Evolutionary conservation across 345 rosid genomes (phyloP), one percentile per base, ranked within the genome.

Genomic region (Raphanus sativus): DNA sequence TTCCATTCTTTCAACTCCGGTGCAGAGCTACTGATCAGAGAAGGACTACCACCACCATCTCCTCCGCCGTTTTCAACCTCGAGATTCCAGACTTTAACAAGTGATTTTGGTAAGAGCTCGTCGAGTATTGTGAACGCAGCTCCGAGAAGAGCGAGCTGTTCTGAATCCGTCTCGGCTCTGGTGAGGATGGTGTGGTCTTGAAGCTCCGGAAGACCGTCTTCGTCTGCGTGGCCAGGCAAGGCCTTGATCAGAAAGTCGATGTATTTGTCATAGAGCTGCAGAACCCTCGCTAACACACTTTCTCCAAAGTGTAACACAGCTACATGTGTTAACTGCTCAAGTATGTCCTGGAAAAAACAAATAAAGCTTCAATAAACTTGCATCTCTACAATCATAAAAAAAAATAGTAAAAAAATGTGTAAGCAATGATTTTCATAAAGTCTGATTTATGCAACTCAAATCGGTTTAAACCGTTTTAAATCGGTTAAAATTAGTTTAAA

Each of bases 141-240:
- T 77, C 99, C 99, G 80, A 95, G 84, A 84, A 95, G 89, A 17
- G 94, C 89, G 76, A 95, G 97, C 81, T 91, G 92, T 80, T 95
- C 93, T 0, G 96, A 84, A 80, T 95, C 99, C 0, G 98, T 95
- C 86, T 92, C 98, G 76, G 90, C 94, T 85, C 94, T 86, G 65
- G 89, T 88, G 8, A 86, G 86, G 75, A 86, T 75, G 30, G 69
- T 81, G 54, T 50, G 48, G 69, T 91, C 97, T 84, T 92, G 92
- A 67, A 89, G 86, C 83, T 92, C 99, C 0, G 86, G 81, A 26
- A 91, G 89, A 82, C 80, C 87, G 74, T 95, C 98, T 58, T 95
- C 99, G 60, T 95, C 98, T 4, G 93, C 86, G 55, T 97, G 94
- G 66, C 96, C 90, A 17, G 98, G 97, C 52, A 95, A 83, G 79